These are phyloP conservation scores for Endocarpon pusillum DNA, from an alignment of 495 filamentous ascomycete species.

Conservation along the genomic window DNA sequence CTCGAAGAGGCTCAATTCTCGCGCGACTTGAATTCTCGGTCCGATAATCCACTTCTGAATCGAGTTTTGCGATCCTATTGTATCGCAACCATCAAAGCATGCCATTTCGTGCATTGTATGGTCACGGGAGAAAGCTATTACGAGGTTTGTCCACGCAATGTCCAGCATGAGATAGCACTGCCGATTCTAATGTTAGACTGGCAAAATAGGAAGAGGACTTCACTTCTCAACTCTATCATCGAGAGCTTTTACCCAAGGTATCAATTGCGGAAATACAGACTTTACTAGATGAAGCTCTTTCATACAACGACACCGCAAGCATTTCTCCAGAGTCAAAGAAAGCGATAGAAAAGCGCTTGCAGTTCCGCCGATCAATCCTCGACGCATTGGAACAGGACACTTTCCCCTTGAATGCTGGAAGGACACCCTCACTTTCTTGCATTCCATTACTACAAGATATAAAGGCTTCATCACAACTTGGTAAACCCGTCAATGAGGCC, in stretches of 20 bases:
- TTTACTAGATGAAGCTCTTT: conserved; percentile 42
- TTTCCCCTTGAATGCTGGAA: conserved; percentile 22
- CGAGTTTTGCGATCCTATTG: conserved; percentile 73
- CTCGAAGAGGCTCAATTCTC: conserved; percentile 56
- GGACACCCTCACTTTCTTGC: conserved; percentile 26
- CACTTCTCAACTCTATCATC: conserved; percentile 72
- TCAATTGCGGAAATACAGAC: conserved; percentile 35
- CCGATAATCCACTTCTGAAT: conserved; percentile 35
- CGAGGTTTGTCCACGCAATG: conserved; percentile 40
- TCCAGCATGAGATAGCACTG: conserved; percentile 2
- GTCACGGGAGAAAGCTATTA: conserved; percentile 69
- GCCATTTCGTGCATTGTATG: conserved; percentile 56
- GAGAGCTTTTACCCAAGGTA: conserved; percentile 51
- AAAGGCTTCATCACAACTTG: conserved; percentile 39
- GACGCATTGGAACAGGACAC: conserved; percentile 29
- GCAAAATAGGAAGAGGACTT: conserved; percentile 93
- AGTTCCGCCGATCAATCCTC: conserved; percentile 48
- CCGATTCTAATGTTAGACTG: too few relatives aligned
- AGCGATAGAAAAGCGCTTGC: conserved; percentile 45
- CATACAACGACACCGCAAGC: conserved; percentile 29
- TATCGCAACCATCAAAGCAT: conserved; percentile 65
- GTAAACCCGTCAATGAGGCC: conserved; percentile 48
- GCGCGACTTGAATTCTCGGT: conserved; percentile 20
- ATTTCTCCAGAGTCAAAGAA: conserved; percentile 31
- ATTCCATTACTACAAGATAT: conserved; percentile 30